Conservation (phyloP, 1,139 yeast genomes). For the Zygoascus hellenicus region DNA sequence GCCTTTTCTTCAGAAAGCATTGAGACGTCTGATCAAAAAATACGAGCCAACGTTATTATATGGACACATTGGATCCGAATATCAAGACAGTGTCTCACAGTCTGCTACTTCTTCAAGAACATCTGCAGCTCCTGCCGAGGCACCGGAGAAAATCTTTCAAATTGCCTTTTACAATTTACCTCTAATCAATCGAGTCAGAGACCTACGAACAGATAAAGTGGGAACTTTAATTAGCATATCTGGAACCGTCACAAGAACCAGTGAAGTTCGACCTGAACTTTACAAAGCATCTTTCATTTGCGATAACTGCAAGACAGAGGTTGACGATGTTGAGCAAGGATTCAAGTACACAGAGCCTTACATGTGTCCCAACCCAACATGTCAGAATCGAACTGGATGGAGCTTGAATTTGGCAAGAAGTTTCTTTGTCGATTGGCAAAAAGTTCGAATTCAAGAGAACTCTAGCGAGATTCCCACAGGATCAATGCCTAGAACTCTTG, state of each 20-base stretch:
- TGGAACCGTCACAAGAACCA: constrained; percentile 95
- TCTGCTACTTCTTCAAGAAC: constrained; percentile 23
- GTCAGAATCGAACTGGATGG: constrained; percentile 86
- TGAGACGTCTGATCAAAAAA: constrained; percentile 64
- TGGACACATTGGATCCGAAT: constrained; percentile 25
- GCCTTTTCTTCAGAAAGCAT: constrained; percentile 75
- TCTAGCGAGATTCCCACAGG: constrained; percentile 97
- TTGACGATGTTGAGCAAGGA: constrained; percentile 87
- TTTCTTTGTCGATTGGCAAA: constrained; percentile 94
- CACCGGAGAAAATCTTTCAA: constrained; percentile 73
- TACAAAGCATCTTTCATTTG: constrained; percentile 85
- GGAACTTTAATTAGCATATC: constrained; percentile 82
- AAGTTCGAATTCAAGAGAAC: constrained; percentile 91
- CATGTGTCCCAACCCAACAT: constrained; percentile 78
- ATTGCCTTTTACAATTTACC: constrained; percentile 88
- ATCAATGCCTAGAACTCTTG: constrained; percentile 96
- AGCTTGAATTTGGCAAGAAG: constrained; percentile 77
- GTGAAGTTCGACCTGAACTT: constrained; percentile 95
- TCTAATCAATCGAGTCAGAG: constrained; percentile 77
- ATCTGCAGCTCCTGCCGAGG: constrained; percentile 31
- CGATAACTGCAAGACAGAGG: constrained; percentile 77
- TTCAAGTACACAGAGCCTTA: constrained; percentile 96
- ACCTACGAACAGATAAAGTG: constrained; percentile 79
- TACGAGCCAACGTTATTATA: constrained; percentile 70
- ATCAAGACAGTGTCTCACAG: constrained; percentile 21